A percentile compares a stretch with the other conserved stretches of the same genome.
phyloP scores from a whole-genome alignment of 1,284 basidiomycete genomes.

The Ganoderma boninense region DNA sequence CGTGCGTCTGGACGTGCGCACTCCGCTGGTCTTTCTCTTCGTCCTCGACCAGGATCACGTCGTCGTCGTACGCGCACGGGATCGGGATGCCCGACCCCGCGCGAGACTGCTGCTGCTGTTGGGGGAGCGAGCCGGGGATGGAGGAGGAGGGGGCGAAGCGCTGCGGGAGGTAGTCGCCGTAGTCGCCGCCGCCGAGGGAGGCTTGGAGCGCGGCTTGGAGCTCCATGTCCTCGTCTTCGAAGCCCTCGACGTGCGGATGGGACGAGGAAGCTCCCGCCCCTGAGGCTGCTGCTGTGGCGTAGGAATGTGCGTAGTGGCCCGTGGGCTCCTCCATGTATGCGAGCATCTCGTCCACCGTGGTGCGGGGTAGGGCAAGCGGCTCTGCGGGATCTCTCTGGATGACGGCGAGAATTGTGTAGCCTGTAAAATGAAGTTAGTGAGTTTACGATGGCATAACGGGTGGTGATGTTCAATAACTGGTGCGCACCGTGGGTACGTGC shows the following conservation, averaged over 20 bases:
- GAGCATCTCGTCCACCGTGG: conserved; percentile 72
- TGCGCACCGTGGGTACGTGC: neutral
- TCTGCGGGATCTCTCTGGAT: conserved; percentile 58
- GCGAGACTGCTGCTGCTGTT: neutral
- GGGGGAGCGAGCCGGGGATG: conserved; percentile 5
- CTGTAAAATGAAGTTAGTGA: conserved; percentile 47
- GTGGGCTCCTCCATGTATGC: conserved; percentile 60
- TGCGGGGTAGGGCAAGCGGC: conserved; percentile 62
- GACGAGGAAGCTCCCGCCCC: conserved; percentile 26
- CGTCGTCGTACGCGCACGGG: conserved; percentile 14
- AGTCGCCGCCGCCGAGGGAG: conserved; percentile 52
- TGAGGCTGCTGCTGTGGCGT: conserved; percentile 7
- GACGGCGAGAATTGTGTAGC: conserved; percentile 91
- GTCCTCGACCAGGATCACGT: conserved; percentile 26
- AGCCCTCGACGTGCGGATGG: conserved; percentile 40
- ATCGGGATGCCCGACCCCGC: conserved; percentile 1
- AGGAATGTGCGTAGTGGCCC: conserved; percentile 26
- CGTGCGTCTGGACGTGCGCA: neutral
- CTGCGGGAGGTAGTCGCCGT: conserved; percentile 19
- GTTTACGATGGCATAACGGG: neutral
- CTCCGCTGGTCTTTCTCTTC: conserved; percentile 26
- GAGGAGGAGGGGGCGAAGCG: conserved; percentile 10
- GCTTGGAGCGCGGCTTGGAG: conserved; percentile 88
- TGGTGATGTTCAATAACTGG: conserved; percentile 30
- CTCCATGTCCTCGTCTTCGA: conserved; percentile 87